Evolutionary conservation across 225 moss, liverwort and hornwort species (phyloP).

Genomic region (Marchantia paleacea): DNA sequence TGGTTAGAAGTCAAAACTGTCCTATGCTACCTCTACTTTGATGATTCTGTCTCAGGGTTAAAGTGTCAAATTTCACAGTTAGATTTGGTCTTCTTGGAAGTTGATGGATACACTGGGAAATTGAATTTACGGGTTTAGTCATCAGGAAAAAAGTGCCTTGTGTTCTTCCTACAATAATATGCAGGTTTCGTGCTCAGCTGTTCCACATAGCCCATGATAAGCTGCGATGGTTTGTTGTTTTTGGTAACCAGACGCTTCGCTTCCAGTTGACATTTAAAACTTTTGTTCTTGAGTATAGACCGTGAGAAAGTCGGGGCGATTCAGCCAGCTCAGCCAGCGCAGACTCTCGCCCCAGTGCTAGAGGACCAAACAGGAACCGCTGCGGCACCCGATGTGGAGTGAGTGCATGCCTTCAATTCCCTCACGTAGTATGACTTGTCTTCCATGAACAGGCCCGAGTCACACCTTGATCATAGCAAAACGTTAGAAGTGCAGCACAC

Average conservation of each 20-base stretch:
- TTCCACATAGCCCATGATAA: not conserved
- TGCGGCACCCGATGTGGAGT: slow-evolving; percentile 16
- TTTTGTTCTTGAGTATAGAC: slow-evolving; percentile 28
- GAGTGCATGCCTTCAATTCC: slow-evolving; percentile 11
- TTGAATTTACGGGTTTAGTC: too few species aligned
- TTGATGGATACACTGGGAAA: not conserved
- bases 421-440: not conserved
- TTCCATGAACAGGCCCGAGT: not conserved
- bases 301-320: slow-evolving; percentile 31
- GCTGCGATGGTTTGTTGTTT: not conserved
- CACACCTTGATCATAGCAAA: not conserved
- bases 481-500: not conserved
- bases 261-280: not conserved
- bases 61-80: not conserved
- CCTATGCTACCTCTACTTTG: not conserved
- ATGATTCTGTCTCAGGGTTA: not conserved
- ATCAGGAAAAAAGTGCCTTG: not conserved
- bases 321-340: slow-evolving; percentile 18
- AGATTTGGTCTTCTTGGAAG: not conserved
- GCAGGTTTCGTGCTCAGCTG: too few species aligned
- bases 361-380: slow-evolving; percentile 24
- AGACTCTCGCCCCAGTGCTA: slow-evolving; percentile 15
- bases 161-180: too few species aligned
- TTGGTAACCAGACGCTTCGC: not conserved
- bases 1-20: not conserved